phyloP scores from a whole-genome alignment of 139 green algal genomes.

The Trebouxia sp. region DNA sequence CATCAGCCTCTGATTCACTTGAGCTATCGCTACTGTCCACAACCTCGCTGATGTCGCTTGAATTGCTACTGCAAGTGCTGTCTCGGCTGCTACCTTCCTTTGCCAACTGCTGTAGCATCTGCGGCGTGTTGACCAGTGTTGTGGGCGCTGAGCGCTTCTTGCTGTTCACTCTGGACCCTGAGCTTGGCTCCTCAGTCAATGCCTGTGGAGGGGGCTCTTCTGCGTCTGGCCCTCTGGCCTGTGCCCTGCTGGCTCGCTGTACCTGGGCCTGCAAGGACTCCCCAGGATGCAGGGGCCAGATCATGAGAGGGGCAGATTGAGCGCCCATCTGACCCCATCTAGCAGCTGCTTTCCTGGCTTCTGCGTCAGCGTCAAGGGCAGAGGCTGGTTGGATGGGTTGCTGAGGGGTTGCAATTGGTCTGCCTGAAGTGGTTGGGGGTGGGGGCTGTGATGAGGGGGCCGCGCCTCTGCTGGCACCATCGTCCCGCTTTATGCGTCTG shows the following conservation, averaged over 20 bases:
- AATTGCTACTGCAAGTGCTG: slow-evolving; percentile 18
- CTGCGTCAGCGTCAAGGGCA: neutral
- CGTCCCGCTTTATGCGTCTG: slow-evolving; percentile 8
- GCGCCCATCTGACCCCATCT: neutral
- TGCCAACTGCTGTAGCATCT: slow-evolving; percentile 1
- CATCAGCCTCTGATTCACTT: slow-evolving; percentile 1
- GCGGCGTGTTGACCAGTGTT: slow-evolving; percentile 6
- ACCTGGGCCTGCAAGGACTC: neutral
- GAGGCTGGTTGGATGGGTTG: neutral
- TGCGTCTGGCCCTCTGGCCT: neutral
- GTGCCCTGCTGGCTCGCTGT: neutral
- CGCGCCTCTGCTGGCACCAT: neutral
- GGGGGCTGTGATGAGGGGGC: neutral
- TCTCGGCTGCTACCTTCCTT: slow-evolving; percentile 10
- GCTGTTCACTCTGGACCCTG: neutral
- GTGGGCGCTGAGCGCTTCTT: neutral
- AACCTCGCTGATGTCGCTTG: neutral
- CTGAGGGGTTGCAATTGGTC: neutral
- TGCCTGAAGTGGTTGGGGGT: neutral
- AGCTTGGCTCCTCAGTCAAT: neutral
- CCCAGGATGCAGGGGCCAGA: slow-evolving; percentile 1
- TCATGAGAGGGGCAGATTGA: neutral
- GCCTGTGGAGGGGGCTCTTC: neutral
- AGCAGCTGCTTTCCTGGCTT: slow-evolving; percentile 18
- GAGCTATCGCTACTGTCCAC: neutral